A percentile compares a stretch with the other conserved stretches of the same genome.
Conservation (phyloP, 1,284 basidiomycete genomes). For the Rhodotorula sp. region DNA sequence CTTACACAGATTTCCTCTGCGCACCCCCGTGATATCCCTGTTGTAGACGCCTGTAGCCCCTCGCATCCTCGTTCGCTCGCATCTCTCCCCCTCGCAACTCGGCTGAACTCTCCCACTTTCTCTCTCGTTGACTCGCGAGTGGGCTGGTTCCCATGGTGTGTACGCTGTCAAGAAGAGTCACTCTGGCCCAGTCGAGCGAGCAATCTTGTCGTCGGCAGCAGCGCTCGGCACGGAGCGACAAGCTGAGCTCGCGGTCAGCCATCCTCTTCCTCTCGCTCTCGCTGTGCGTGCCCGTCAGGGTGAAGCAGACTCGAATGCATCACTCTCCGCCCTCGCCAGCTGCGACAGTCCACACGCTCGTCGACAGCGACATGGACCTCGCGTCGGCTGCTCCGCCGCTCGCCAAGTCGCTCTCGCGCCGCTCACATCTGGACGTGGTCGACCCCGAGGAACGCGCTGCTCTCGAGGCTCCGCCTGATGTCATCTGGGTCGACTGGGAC, state of each 20-base stretch:
- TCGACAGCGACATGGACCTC: not conserved
- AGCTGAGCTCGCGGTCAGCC: not conserved
- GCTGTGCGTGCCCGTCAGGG: not conserved
- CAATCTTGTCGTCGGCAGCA: not conserved
- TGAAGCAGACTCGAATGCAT: not conserved
- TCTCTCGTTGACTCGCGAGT: no score
- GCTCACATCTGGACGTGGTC: constrained; percentile 7
- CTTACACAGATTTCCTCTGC: not conserved
- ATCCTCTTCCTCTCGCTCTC: not conserved
- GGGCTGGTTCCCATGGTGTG: no score
- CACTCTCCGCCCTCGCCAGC: not conserved
- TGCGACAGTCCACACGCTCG: constrained; percentile 11
- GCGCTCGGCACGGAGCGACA: no score
- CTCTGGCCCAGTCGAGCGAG: no score
- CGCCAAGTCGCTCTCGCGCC: constrained; percentile 2
- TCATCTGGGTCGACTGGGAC: constrained; percentile 34
- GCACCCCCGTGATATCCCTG: not conserved
- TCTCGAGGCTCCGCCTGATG: not conserved
- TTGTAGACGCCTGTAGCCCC: not conserved
- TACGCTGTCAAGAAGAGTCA: no score
- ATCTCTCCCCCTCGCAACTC: not conserved
- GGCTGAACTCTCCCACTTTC: not conserved
- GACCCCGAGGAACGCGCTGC: constrained; percentile 1
- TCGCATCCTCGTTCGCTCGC: not conserved
- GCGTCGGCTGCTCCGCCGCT: not conserved